phyloP scores from a whole-genome alignment of 805 yeast genomes.

The Saccharomyces eubayanus region DNA sequence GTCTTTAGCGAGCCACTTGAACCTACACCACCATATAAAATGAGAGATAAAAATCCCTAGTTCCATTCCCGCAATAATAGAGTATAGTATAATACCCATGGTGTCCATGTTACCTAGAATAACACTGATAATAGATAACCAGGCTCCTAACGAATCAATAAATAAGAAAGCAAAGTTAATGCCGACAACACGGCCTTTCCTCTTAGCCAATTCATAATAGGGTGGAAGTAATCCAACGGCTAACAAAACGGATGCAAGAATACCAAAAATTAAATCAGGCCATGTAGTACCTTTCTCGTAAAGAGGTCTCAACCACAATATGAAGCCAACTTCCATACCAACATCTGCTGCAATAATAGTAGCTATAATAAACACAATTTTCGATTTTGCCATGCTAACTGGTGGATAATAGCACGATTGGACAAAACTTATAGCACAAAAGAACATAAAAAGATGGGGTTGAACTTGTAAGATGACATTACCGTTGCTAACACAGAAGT shows the following conservation, averaged over 20 bases:
- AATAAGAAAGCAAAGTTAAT: constrained; percentile 72
- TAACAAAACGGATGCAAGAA: constrained; percentile 65
- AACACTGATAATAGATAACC: constrained; percentile 60
- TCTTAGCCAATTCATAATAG: constrained; percentile 70
- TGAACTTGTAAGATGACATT: constrained; percentile 76
- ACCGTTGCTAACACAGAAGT: constrained; percentile 62
- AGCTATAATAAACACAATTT: constrained; percentile 31
- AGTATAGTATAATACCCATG: constrained; percentile 73
- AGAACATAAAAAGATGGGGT: constrained; percentile 72
- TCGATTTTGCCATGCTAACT: constrained; percentile 30
- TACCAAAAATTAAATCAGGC: constrained; percentile 78
- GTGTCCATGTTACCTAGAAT: constrained; percentile 57
- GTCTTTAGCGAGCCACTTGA: constrained; percentile 23
- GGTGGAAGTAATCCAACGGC: constrained; percentile 83
- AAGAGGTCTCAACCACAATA: constrained; percentile 57
- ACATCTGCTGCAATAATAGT: constrained; percentile 38
- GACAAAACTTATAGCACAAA: constrained; percentile 58
- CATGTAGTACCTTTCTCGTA: constrained; percentile 46
- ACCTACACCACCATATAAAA: constrained; percentile 54
- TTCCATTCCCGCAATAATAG: constrained; percentile 66
- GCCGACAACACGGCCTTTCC: constrained; percentile 81
- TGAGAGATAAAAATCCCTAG: constrained; percentile 70
- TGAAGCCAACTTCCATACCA: constrained; percentile 63
- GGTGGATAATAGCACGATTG: constrained; percentile 78
- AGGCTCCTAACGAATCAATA: constrained; percentile 76